Conservation (phyloP, 1,139 yeast species). For the Candida buenavistaensis region DNA sequence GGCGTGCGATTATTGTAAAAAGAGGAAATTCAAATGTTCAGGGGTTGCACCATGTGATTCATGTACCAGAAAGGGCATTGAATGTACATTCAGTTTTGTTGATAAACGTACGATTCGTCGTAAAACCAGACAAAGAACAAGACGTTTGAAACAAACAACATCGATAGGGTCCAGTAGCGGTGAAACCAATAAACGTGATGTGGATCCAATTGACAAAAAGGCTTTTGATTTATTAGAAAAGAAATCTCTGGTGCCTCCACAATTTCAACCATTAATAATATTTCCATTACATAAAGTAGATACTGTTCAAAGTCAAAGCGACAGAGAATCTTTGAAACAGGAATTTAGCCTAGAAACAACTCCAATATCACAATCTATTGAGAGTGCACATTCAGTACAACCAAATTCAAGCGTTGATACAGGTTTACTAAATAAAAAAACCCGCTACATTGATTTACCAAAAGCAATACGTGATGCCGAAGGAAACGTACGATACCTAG, state of each 20-base stretch:
- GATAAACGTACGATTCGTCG: constrained; percentile 20
- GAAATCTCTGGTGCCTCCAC: constrained; percentile 10
- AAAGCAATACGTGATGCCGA: constrained; percentile 13
- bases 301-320: neutral
- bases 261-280: constrained; percentile 13
- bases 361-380: too few relatives aligned
- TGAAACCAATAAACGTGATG: constrained; percentile 5
- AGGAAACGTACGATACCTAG: constrained; percentile 23
- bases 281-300: constrained; percentile 15
- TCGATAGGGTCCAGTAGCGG: constrained; percentile 1
- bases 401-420: too few relatives aligned
- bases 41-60: constrained; percentile 29
- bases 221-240: constrained; percentile 10
- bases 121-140: constrained; percentile 14
- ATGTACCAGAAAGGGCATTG: constrained; percentile 24
- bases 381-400: too few relatives aligned
- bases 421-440: too few relatives aligned
- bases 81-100: constrained; percentile 26
- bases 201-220: constrained; percentile 10
- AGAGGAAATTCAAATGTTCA: constrained; percentile 34
- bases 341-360: too few relatives aligned
- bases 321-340: too few relatives aligned
- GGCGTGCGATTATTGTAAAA: constrained; percentile 42
- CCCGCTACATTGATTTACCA: constrained; percentile 5
- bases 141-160: constrained; percentile 3